A percentile compares a stretch with the other conserved stretches of the same genome.
These are phyloP conservation scores for Nissolia schottii DNA, from an alignment of 306 rosid genomes.

Conservation along the genomic window DNA sequence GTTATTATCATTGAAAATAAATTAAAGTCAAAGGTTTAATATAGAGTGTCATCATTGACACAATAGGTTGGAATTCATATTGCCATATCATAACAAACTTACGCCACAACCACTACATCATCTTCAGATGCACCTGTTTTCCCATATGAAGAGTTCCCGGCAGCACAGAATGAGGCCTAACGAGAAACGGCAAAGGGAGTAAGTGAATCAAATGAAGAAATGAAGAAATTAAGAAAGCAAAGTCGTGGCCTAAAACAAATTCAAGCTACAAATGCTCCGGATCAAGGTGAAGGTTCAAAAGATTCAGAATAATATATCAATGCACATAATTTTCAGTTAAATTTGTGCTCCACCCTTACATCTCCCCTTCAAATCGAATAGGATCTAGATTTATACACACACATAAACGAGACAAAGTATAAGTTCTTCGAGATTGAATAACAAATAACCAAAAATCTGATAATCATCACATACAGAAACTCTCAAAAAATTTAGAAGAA, in stretches of 20 bases:
- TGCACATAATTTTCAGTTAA: background rate
- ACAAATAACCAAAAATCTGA: background rate
- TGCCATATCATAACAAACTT: constrained; percentile 22
- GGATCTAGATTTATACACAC: background rate
- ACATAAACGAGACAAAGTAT: background rate
- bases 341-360: background rate
- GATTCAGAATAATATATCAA: background rate
- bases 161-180: constrained; percentile 67
- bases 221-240: background rate
- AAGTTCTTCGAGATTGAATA: background rate
- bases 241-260: background rate
- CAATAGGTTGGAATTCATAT: background rate
- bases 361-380: background rate
- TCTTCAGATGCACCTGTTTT: constrained; percentile 53
- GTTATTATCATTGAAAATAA: constrained; percentile 5
- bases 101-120: constrained; percentile 93
- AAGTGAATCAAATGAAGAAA: background rate
- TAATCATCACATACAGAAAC: background rate
- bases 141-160: constrained; percentile 41
- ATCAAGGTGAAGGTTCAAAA: background rate
- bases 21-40: background rate
- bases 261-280: background rate
- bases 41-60: background rate
- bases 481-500: too few relatives aligned
- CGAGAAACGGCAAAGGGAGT: background rate